These are phyloP conservation scores for Talaromyces wortmannii DNA, from an alignment of 495 filamentous ascomycete genomes.

Conservation along the genomic window DNA sequence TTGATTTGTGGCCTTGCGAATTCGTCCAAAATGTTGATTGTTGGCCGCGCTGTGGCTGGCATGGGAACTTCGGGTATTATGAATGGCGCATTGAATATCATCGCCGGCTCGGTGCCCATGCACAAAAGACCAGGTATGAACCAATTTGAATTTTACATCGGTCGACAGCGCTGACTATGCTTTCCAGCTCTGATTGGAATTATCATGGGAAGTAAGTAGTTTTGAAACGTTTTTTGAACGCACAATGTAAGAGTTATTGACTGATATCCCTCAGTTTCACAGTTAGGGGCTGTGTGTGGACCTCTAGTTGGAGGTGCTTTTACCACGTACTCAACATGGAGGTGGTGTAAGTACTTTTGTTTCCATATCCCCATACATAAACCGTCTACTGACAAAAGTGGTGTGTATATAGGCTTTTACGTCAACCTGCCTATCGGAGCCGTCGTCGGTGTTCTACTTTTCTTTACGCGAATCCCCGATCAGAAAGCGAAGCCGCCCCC, in stretches of 20 bases:
- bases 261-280: constrained; percentile 5
- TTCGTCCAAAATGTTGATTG: constrained; percentile 56
- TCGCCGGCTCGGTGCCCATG: constrained; percentile 35
- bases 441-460: constrained; percentile 27
- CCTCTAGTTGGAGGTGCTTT: constrained; percentile 50
- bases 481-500: constrained; percentile 20
- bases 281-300: constrained; percentile 26
- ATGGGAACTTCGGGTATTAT: constrained; percentile 40
- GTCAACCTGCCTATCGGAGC: constrained; percentile 51
- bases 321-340: constrained; percentile 38
- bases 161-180: too few relatives aligned
- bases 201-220: too few relatives aligned
- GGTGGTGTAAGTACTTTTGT: constrained; percentile 30
- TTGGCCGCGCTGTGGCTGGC: constrained; percentile 71
- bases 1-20: constrained; percentile 30
- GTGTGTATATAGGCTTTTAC: constrained; percentile 34
- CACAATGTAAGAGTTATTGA: too few relatives aligned
- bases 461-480: constrained; percentile 34
- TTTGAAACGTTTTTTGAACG: too few relatives aligned
- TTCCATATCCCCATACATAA: background rate
- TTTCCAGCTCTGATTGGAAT: background rate
- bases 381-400: background rate
- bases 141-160: too few relatives aligned
- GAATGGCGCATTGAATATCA: constrained; percentile 16
- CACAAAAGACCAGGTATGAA: constrained; percentile 26